Conservation (phyloP, 345 rosid species). For the Passiflora organensis region DNA sequence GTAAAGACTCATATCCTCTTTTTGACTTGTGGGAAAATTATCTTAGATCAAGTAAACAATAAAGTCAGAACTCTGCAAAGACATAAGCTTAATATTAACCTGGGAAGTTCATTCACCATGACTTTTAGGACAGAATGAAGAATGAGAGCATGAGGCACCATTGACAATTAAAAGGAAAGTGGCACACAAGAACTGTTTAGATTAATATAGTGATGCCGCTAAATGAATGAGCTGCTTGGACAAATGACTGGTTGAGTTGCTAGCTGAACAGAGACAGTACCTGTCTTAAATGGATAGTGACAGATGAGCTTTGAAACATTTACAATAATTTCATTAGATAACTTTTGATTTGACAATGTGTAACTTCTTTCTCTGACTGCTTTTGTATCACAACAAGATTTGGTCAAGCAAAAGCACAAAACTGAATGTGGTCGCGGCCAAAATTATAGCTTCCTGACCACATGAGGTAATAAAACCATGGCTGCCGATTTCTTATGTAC, state of each 20-base stretch:
- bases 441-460: constrained; percentile 16
- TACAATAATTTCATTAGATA: constrained; percentile 9
- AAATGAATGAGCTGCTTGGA: constrained; percentile 7
- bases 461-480: constrained; percentile 1
- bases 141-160: constrained; percentile 26
- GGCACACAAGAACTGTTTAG: constrained; percentile 12
- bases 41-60: constrained; percentile 24
- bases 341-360: not conserved
- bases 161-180: constrained; percentile 22
- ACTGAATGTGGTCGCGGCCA: constrained; percentile 6
- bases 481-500: constrained; percentile 3
- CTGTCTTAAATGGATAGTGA: not conserved
- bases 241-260: constrained; percentile 12
- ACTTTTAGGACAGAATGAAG: constrained; percentile 27
- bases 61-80: constrained; percentile 18
- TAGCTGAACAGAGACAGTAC: constrained; percentile 5
- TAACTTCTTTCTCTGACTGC: not conserved
- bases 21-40: constrained; percentile 85
- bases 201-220: constrained; percentile 1
- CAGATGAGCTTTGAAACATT: constrained; percentile 12
- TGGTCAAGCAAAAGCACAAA: constrained; percentile 15
- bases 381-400: constrained; percentile 12
- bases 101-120: constrained; percentile 23
- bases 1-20: constrained; percentile 75
- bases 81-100: constrained; percentile 25